Percentiles rank a stretch among this genome's conserved stretches.
Conservation (phyloP, 202 grass and related monocot species). For the Brachypodium distachyon region DNA sequence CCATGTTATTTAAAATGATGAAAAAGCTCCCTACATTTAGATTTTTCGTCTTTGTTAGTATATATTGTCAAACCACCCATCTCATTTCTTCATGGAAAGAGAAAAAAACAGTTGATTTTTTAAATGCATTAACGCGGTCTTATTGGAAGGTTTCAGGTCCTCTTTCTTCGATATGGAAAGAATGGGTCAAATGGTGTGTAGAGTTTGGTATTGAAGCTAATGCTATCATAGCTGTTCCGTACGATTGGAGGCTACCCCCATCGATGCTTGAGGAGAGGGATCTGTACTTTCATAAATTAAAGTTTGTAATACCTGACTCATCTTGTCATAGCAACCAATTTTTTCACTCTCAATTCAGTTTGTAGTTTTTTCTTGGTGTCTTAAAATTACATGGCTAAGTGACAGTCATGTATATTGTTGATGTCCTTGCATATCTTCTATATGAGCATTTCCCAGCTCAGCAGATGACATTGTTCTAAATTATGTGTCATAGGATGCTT, state of each 20-base stretch:
- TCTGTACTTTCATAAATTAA: slow-evolving; percentile 96
- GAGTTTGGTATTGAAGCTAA: slow-evolving; percentile 98
- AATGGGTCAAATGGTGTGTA: slow-evolving; percentile 98
- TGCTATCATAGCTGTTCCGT: slow-evolving; percentile 92
- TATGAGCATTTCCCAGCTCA: background rate
- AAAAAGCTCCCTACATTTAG: background rate
- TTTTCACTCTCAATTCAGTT: background rate
- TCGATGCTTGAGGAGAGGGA: slow-evolving; percentile 88
- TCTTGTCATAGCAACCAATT: slow-evolving; percentile 10
- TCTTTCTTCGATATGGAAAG: slow-evolving; percentile 98
- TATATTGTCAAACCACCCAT: background rate
- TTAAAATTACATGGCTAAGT: background rate
- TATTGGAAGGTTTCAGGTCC: slow-evolving; percentile 66
- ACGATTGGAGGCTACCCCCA: slow-evolving; percentile 87
- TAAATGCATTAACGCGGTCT: slow-evolving; percentile 22
- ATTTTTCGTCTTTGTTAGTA: background rate
- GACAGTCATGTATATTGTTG: background rate
- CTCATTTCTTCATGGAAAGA: background rate
- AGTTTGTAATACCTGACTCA: slow-evolving; percentile 42
- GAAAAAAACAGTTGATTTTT: background rate
- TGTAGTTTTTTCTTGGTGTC: slow-evolving; percentile 1
- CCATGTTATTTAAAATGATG: background rate
- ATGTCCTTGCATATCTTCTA: background rate
- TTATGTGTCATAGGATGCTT: background rate
- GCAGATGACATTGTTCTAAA: slow-evolving; percentile 2